Evolutionary conservation across 1,139 yeast species (phyloP).

Genomic region (Sugiyamaella sp.): DNA sequence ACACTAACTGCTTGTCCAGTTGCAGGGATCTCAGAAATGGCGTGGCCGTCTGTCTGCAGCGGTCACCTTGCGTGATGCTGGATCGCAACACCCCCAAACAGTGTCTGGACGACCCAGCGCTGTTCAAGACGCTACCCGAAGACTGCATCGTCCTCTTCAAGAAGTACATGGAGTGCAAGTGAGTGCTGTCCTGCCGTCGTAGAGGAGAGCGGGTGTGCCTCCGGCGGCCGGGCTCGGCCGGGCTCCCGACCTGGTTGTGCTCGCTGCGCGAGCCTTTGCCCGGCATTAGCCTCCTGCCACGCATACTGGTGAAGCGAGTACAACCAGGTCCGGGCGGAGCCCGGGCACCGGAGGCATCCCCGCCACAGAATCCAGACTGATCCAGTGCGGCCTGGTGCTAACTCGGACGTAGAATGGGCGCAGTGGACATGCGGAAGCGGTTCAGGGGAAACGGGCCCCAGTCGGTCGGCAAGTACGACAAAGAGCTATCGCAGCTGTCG

Average conservation of each 20-base stretch:
- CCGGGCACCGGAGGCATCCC: no score
- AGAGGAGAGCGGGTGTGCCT: not conserved
- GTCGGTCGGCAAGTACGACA: conserved; percentile 90
- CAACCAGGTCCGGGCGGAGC: no score
- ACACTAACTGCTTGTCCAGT: conserved; percentile 46
- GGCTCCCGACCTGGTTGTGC: conserved; percentile 14
- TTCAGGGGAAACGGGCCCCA: conserved; percentile 93
- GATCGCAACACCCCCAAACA: conserved; percentile 89
- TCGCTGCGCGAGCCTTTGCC: not conserved
- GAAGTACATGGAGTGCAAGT: conserved; percentile 84
- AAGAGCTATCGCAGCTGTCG: conserved; percentile 76
- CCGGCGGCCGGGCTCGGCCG: not conserved
- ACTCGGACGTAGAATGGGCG: conserved; percentile 13
- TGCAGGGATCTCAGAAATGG: conserved; percentile 93
- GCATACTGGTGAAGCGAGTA: no score
- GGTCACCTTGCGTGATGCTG: conserved; percentile 94
- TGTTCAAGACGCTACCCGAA: conserved; percentile 78
- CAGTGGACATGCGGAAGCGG: conserved; percentile 55
- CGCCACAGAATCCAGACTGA: no score
- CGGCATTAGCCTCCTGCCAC: no score
- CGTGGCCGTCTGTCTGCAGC: conserved; percentile 89
- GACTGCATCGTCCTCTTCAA: conserved; percentile 82
- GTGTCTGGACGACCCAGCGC: conserved; percentile 79
- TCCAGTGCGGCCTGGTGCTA: no score
- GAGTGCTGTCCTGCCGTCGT: conserved; percentile 31